Percentiles rank a stretch among this genome's conserved stretches.
Conservation (phyloP, 2,329 filamentous ascomycete species). For the Sporothrix euskadiensis region DNA sequence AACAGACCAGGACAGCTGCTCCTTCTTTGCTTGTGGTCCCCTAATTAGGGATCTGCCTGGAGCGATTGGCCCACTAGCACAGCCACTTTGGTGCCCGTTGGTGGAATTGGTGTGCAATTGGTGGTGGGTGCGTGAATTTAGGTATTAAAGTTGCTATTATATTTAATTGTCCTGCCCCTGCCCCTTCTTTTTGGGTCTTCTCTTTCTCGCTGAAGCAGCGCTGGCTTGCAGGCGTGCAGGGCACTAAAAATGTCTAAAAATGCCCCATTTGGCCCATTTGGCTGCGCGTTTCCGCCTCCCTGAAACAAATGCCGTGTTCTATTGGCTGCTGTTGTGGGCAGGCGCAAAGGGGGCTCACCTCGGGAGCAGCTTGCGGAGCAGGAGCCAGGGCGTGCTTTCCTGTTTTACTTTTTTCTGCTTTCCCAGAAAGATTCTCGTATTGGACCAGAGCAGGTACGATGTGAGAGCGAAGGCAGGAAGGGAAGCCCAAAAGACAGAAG, state of each 20-base stretch:
- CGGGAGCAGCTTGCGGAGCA: conserved; percentile 3
- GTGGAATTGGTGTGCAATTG: conserved; percentile 4
- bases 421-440: conserved; percentile 5
- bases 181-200: not conserved
- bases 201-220: conserved; percentile 4
- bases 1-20: not conserved
- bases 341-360: conserved; percentile 8
- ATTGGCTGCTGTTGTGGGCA: conserved; percentile 23
- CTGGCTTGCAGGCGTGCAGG: not conserved
- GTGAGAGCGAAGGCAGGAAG: not conserved
- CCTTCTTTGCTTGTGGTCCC: not conserved
- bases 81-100: conserved; percentile 30
- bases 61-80: conserved; percentile 28
- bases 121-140: conserved; percentile 8
- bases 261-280: not conserved
- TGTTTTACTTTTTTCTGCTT: conserved; percentile 1
- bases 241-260: too few species aligned
- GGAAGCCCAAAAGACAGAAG: not conserved
- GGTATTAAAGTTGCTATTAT: conserved; percentile 21
- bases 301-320: conserved; percentile 24
- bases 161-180: conserved; percentile 11
- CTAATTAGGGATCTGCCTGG: not conserved
- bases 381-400: conserved; percentile 14
- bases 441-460: not conserved
- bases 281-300: conserved; percentile 23